Conservation (phyloP, 148 eudicot genomes). For the Agrostemma githago region DNA sequence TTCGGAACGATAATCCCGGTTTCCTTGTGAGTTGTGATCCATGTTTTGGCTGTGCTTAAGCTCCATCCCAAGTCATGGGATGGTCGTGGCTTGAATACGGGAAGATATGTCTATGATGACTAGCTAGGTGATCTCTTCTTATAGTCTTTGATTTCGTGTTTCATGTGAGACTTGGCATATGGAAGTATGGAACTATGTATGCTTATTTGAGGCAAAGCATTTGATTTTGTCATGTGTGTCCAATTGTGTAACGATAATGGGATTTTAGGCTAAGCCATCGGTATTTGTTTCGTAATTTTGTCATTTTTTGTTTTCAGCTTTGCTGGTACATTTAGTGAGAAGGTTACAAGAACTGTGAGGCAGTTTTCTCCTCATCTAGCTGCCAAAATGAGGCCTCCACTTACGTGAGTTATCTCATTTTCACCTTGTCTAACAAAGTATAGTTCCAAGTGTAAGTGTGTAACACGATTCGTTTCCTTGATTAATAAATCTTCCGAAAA, state of each 20-base stretch:
- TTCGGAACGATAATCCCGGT: neutral
- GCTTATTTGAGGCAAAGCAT: too few relatives aligned
- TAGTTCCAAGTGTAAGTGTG: neutral
- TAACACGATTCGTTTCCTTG: conserved; percentile 7
- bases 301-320: conserved; percentile 44
- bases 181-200: too few relatives aligned
- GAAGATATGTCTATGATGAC: neutral
- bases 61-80: neutral
- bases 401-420: conserved; percentile 54
- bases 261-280: too few relatives aligned
- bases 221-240: too few relatives aligned
- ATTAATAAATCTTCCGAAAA: conserved; percentile 20
- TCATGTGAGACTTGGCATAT: too few relatives aligned
- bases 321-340: conserved; percentile 86
- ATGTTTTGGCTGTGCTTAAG: neutral
- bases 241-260: too few relatives aligned
- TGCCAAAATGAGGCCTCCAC: conserved; percentile 98
- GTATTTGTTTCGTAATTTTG: too few relatives aligned
- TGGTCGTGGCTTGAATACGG: neutral
- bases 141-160: neutral
- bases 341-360: conserved; percentile 82
- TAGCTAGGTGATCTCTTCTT: neutral
- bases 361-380: conserved; percentile 94
- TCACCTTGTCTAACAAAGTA: neutral
- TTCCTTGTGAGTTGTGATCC: neutral